Base-by-base conservation (phyloP, 306 rosid genomes). In the Casuarina glauca region DNA sequence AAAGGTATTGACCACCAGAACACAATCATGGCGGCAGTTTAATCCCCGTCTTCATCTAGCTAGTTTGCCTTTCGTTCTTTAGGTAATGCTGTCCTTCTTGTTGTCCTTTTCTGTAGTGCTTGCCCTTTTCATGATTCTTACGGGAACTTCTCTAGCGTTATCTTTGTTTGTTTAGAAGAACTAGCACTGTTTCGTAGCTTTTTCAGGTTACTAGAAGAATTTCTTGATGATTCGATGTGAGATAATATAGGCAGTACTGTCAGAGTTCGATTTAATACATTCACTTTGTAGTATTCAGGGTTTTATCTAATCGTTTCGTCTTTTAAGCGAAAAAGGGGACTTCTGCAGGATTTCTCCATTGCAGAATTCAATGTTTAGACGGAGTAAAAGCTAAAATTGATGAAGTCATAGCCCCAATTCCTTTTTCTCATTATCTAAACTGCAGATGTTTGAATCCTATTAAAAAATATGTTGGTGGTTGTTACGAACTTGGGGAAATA, bases 1-100 rank as follows among this genome's bases (percentile, higher is more conserved):
- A 51, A 51, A 46, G 70, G 4, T 17, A 1, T 9, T 6, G 38
- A 55, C 73, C 60, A 49, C 38, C 19, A 3, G 73, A 62, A 43
- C 51, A 38, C 69, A 51, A 68, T n/a, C 48, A 17, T 43, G 45
- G 76, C 57, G 75, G 74, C 76, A 73, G 70, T 72, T 80, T 19
- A 42, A 61, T 39, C 63, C 60, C 17, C 51, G 8, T 1, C 11
- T 9, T 9, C 51, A 19, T 26, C 32, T 26, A 26, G 32, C 32
- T 26, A 26, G 32, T 26, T 26, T 26, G 32, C 32, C 32, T 26
- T 26, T 26, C 32, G 32, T 26, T 26, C 32, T 26, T 26, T 26
- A 26, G 32, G 32, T 26, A 26, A 26, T 26, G 32, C 32, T 26
- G 32, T 26, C 32, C 32, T 26, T 26, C 32, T 26, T 26, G 32